phyloP scores from a whole-genome alignment of 2,329 filamentous ascomycete genomes.

The Alternaria tenuissima region DNA sequence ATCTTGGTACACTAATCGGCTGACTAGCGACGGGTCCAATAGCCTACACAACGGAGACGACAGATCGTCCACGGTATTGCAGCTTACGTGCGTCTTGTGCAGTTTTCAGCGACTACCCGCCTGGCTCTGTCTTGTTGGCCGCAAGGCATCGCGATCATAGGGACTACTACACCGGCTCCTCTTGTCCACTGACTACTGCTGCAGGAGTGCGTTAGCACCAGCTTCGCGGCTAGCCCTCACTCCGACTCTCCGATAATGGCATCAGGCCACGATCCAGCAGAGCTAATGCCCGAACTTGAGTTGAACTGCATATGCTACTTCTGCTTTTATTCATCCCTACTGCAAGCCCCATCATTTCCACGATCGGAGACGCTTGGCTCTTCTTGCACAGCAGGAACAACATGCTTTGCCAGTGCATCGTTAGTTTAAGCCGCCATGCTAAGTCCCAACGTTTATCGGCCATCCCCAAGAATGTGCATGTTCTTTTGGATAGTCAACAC shows the following conservation, averaged over 20 bases:
- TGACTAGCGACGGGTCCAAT: constrained; percentile 9
- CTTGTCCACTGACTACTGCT: constrained; percentile 14
- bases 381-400: constrained; percentile 11
- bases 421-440: background rate
- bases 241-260: constrained; percentile 14
- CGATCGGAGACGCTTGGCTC: constrained; percentile 15
- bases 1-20: constrained; percentile 10
- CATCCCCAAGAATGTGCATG: background rate
- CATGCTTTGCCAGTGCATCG: background rate
- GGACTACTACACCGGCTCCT: constrained; percentile 19
- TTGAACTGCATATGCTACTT: constrained; percentile 6
- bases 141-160: constrained; percentile 1
- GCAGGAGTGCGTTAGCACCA: constrained; percentile 5
- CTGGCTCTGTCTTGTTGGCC: constrained; percentile 8
- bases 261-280: constrained; percentile 4
- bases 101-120: constrained; percentile 1
- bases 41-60: constrained; percentile 8
- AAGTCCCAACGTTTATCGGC: constrained; percentile 4
- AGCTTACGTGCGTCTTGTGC: constrained; percentile 9
- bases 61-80: constrained; percentile 6
- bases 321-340: constrained; percentile 17
- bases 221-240: constrained; percentile 3
- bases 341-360: constrained; percentile 28
- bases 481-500: constrained; percentile 8
- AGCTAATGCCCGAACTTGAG: constrained; percentile 7